phyloP scores from a whole-genome alignment of 345 rosid genomes.

The Bruguiera gymnorhiza region DNA sequence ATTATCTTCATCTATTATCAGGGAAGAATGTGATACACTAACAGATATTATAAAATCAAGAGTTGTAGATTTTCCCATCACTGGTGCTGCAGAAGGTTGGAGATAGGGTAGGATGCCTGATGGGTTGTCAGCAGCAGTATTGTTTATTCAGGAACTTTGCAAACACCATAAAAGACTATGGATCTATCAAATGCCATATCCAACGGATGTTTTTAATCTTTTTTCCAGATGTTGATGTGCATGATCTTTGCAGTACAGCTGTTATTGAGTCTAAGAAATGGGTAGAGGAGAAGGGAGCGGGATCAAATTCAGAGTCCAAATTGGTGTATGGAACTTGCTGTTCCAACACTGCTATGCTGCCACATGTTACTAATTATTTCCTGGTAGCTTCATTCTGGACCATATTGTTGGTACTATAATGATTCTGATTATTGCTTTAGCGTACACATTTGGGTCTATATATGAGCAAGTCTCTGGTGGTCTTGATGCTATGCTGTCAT shows the following conservation, averaged over 20 bases:
- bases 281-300: slow-evolving; percentile 69
- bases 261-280: slow-evolving; percentile 74
- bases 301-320: slow-evolving; percentile 50
- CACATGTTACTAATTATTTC: slow-evolving; percentile 40
- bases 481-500: background rate
- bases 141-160: slow-evolving; percentile 22
- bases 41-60: slow-evolving; percentile 65
- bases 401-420: background rate
- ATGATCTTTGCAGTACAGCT: slow-evolving; percentile 47
- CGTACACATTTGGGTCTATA: background rate
- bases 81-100: slow-evolving; percentile 25
- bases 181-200: slow-evolving; percentile 1
- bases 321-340: slow-evolving; percentile 36
- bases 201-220: slow-evolving; percentile 6
- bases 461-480: background rate
- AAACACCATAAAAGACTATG: slow-evolving; percentile 11
- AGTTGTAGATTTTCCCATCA: slow-evolving; percentile 42
- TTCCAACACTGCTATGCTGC: slow-evolving; percentile 29
- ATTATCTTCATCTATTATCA: slow-evolving; percentile 37
- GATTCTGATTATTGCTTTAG: background rate
- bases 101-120: slow-evolving; percentile 19
- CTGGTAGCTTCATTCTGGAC: background rate
- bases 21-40: slow-evolving; percentile 77
- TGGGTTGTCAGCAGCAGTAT: slow-evolving; percentile 36
- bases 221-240: slow-evolving; percentile 43